A percentile compares a stretch with the other conserved stretches of the same genome.
Evolutionary conservation across 202 grass and related monocot species (phyloP).

Genomic region (Dendrocalamus latiflorus): DNA sequence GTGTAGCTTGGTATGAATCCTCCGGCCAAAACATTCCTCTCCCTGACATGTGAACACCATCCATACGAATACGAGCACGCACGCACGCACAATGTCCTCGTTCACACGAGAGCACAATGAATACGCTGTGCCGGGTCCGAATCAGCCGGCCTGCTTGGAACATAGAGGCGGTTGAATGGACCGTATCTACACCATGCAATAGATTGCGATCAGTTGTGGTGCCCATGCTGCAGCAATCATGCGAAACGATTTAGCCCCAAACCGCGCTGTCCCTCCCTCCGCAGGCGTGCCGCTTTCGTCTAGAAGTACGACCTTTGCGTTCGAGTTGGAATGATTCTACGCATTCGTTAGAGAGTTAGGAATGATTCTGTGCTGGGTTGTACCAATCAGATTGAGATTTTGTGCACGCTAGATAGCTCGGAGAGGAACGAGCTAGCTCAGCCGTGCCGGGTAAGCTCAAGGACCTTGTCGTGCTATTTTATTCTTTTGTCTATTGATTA

Average conservation of each 20-base stretch:
- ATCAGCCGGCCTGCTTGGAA: background rate
- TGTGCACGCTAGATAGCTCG: no score
- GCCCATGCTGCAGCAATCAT: background rate
- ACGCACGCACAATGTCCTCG: background rate
- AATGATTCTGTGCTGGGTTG: background rate
- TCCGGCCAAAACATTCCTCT: background rate
- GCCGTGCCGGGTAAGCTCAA: background rate
- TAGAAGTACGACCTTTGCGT: background rate
- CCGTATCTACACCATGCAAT: background rate
- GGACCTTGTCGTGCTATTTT: background rate
- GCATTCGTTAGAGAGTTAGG: background rate
- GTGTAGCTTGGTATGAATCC: background rate
- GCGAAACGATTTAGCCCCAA: background rate
- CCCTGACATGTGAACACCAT: background rate
- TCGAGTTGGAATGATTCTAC: slow-evolving; percentile 7
- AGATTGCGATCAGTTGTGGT: background rate
- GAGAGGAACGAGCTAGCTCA: background rate
- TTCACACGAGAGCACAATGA: background rate
- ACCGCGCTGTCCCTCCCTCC: background rate
- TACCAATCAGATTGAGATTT: no score
- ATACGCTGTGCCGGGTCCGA: background rate
- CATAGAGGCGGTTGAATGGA: background rate
- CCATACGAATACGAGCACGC: no score
- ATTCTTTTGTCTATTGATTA: background rate
- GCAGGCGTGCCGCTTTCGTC: no score